These are phyloP conservation scores for Senna tora DNA, from an alignment of 306 rosid genomes.

Conservation along the genomic window DNA sequence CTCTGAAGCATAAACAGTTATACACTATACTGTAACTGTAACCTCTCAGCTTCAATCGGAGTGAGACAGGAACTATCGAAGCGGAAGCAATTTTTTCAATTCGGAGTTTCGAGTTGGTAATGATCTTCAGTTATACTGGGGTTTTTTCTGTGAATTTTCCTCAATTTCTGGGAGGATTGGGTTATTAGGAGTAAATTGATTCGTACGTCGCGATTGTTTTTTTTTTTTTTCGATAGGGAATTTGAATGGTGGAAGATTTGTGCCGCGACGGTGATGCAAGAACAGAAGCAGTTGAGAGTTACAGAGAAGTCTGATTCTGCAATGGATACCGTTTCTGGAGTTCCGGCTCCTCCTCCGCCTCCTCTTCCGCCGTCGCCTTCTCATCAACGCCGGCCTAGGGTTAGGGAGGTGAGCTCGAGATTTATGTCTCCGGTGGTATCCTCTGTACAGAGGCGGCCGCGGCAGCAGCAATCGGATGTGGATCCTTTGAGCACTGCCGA, in stretches of 20 bases:
- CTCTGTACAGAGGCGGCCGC: conserved; percentile 42
- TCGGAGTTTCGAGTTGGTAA: neutral
- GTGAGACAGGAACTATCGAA: neutral
- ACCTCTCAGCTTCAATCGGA: neutral
- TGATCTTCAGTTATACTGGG: neutral
- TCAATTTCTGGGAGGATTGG: neutral
- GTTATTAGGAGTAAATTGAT: neutral
- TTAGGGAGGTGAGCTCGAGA: conserved; percentile 85
- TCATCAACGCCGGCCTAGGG: conserved; percentile 69
- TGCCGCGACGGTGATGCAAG: conserved; percentile 31
- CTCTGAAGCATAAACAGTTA: neutral
- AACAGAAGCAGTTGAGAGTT: conserved; percentile 9
- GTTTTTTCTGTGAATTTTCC: neutral
- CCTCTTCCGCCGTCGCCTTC: conserved; percentile 52
- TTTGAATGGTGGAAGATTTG: conserved; percentile 22
- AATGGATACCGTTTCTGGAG: neutral
- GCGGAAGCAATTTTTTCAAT: neutral
- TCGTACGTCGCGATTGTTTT: neutral
- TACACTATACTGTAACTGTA: neutral
- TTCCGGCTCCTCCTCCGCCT: conserved; percentile 45
- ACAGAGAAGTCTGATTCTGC: conserved; percentile 30
- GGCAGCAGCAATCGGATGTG: conserved; percentile 45
- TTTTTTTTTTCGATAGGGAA: neutral
- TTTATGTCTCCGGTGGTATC: conserved; percentile 72
- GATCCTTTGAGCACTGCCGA: conserved; percentile 53